Evolutionary conservation across 306 rosid species (phyloP), one percentile per base, ranked within the genome.

Genomic region (cucumber (Cucumis sativus)): DNA sequence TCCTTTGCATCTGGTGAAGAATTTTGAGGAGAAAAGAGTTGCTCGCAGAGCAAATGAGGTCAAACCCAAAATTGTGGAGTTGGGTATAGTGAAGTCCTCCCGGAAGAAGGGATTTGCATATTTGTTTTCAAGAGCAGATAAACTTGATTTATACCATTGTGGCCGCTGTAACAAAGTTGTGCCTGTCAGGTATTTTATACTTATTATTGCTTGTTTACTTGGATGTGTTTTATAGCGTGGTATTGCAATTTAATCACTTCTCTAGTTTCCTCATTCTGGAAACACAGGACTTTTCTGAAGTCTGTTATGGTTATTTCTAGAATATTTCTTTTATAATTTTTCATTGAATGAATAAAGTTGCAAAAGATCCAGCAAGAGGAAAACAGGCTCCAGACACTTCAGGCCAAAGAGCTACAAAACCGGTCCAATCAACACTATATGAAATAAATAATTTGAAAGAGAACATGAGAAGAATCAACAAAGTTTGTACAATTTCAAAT

Each of bases 101-200:
- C 74, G 57, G 67, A 79, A 82, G 80, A 81, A 75, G 68, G 97
- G 91, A 55, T 87, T 95, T 89, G 80, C 88, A 28, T 95, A 92
- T 87, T 86, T 95, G 86, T 92, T 95, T 84, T 78, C 89, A n/a
- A 90, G 84, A 88, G 80, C 91, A 82, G 99, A 95, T 84, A 88
- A 86, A 80, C 88, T 86, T 25, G 90, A 84, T 74, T 81, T 79
- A 82, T 79, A 86, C 75, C 89, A 74, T 76, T 95, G 99, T 78
- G 97, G 86, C 75, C 97, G 88, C 73, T 95, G 99, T 92, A 88
- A 79, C 85, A 95, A 85, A 87, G 97, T 88, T 83, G 92, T 95
- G 77, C 81, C 81, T 55, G 81, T 81, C 84, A 92, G 99, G 99
- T 95, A 89, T 64, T 76, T 76, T 20, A 43, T 1, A 66, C 20